Conservation (phyloP, 257 asterid genomes). For the Penstemon newberryi region DNA sequence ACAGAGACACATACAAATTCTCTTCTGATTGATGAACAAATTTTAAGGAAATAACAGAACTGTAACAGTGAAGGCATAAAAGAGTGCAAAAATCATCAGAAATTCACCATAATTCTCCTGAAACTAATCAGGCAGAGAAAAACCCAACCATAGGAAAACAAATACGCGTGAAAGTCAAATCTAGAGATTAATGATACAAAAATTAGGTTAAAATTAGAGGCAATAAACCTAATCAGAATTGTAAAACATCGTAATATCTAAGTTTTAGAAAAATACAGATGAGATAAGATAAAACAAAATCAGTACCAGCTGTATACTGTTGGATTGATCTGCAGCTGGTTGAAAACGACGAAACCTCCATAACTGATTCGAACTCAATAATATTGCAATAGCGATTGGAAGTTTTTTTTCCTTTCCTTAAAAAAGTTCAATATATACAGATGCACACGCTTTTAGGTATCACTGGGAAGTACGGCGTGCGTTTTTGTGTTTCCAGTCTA, state of each 20-base stretch:
- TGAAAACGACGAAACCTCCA: constrained; percentile 57
- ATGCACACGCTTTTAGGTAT: too few relatives aligned
- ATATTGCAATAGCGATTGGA: too few relatives aligned
- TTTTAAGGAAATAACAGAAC: too few relatives aligned
- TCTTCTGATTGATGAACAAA: too few relatives aligned
- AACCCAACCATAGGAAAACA: not conserved
- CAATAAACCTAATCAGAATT: constrained; percentile 23
- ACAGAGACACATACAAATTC: too few relatives aligned
- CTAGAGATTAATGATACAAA: not conserved
- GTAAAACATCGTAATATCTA: not conserved
- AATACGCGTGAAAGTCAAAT: not conserved
- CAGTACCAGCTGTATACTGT: constrained; percentile 45
- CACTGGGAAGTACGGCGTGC: too few relatives aligned
- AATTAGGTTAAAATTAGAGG: constrained; percentile 2
- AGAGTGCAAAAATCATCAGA: constrained; percentile 6
- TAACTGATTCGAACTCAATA: constrained; percentile 18
- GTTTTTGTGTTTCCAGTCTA: too few relatives aligned
- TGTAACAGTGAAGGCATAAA: not conserved
- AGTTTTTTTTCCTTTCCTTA: too few relatives aligned
- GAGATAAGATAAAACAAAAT: not conserved
- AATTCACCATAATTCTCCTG: not conserved
- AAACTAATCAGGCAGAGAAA: not conserved
- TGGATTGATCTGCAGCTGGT: constrained; percentile 38
- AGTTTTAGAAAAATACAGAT: constrained; percentile 8
- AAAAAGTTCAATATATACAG: too few relatives aligned